Evolutionary conservation across 495 filamentous ascomycete genomes (phyloP).

Genomic region (Entonaema liquescens): DNA sequence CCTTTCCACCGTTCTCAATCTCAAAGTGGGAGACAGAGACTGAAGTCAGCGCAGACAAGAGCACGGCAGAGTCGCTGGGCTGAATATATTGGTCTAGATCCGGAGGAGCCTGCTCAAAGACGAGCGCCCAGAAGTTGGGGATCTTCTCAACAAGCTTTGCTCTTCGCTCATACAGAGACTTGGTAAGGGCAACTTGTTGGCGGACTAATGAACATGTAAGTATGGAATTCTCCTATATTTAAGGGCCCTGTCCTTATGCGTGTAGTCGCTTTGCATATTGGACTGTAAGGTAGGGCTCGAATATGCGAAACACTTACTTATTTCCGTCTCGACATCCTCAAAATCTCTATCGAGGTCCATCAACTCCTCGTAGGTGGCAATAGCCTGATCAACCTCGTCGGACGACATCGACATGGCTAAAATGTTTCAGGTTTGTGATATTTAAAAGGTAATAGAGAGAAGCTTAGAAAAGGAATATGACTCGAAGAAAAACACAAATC

Average conservation of each 20-base stretch:
- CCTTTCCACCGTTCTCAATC: slow-evolving; percentile 64
- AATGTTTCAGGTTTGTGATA: not conserved
- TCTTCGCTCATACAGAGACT: slow-evolving; percentile 76
- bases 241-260: not conserved
- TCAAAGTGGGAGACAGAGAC: slow-evolving; percentile 81
- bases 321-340: slow-evolving; percentile 72
- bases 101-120: slow-evolving; percentile 81
- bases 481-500: not conserved
- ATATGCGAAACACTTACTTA: slow-evolving; percentile 60
- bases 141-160: slow-evolving; percentile 72
- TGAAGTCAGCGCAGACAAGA: slow-evolving; percentile 67
- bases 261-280: too few relatives aligned
- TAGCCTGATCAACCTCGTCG: slow-evolving; percentile 52
- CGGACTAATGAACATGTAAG: slow-evolving; percentile 57
- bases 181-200: slow-evolving; percentile 59
- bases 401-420: slow-evolving; percentile 48
- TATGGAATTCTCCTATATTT: not conserved
- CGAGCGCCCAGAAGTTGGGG: slow-evolving; percentile 86
- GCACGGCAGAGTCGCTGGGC: slow-evolving; percentile 72
- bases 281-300: not conserved
- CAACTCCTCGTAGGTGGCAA: slow-evolving; percentile 64
- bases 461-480: not conserved
- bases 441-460: not conserved
- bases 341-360: slow-evolving; percentile 74
- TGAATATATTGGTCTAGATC: slow-evolving; percentile 88